A percentile compares a stretch with the other conserved stretches of the same genome.
Conservation (phyloP, 1,139 yeast species). For the Suhomyces coccinellae region DNA sequence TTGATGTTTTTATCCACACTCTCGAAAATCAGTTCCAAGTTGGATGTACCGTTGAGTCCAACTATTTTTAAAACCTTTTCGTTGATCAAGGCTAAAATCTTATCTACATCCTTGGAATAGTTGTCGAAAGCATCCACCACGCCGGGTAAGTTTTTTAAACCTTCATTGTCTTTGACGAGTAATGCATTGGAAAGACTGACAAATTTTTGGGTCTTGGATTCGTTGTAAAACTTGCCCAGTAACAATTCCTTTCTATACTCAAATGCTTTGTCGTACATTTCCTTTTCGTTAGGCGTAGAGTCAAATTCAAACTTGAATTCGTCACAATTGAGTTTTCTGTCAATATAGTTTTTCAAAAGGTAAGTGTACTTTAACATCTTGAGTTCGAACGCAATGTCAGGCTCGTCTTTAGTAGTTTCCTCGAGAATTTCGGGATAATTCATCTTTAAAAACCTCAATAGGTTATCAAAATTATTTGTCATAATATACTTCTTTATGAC, state of each 20-base stretch:
- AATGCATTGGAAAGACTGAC: conserved; percentile 31
- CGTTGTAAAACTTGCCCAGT: conserved; percentile 16
- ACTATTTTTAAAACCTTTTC: conserved; percentile 29
- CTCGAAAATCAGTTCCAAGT: conserved; percentile 36
- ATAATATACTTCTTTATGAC: conserved; percentile 47
- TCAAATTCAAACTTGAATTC: conserved; percentile 20
- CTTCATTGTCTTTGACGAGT: conserved; percentile 26
- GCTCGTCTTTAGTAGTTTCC: conserved; percentile 23
- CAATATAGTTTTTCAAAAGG: conserved; percentile 26
- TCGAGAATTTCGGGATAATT: conserved; percentile 44
- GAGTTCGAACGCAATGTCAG: conserved; percentile 52
- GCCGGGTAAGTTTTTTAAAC: conserved; percentile 26
- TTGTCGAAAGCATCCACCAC: conserved; percentile 23
- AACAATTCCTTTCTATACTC: conserved; percentile 12
- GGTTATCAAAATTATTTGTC: conserved; percentile 50
- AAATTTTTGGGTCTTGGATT: conserved; percentile 18
- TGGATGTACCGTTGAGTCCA: conserved; percentile 30
- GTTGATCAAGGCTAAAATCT: conserved; percentile 29
- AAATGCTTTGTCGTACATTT: conserved; percentile 14
- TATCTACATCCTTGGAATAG: conserved; percentile 22
- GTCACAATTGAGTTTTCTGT: conserved; percentile 18
- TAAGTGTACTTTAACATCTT: conserved; percentile 50
- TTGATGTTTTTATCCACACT: conserved; percentile 35
- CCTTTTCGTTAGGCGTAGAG: conserved; percentile 12
- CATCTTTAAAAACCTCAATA: conserved; percentile 41